These are phyloP conservation scores for Colletotrichum neosansevieriae DNA, from an alignment of 2,329 filamentous ascomycete species.

Conservation along the genomic window DNA sequence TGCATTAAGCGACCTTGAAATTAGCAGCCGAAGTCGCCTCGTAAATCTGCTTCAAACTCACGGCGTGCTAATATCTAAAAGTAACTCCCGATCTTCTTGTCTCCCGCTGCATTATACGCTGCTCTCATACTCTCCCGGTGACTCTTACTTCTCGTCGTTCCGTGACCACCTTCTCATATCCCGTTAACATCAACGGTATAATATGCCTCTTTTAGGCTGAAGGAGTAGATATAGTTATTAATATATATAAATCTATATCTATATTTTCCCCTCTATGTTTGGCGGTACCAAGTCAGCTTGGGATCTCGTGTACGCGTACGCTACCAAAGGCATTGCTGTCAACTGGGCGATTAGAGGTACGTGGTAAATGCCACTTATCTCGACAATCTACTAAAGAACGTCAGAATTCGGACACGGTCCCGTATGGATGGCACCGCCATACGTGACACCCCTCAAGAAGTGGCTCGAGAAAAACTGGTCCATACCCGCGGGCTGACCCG, in stretches of 20 bases:
- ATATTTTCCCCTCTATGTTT: too few species aligned
- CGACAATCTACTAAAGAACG: background rate
- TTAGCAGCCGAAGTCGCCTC: background rate
- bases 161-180: background rate
- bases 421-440: slow-evolving; percentile 68
- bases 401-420: slow-evolving; percentile 66
- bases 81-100: background rate
- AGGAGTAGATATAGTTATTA: too few species aligned
- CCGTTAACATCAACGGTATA: slow-evolving; percentile 9
- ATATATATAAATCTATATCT: too few species aligned
- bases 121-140: slow-evolving; percentile 1
- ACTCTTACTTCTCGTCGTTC: slow-evolving; percentile 1
- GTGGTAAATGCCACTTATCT: slow-evolving; percentile 45
- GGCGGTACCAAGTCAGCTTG: slow-evolving; percentile 75
- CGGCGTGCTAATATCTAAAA: background rate
- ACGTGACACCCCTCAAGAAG: slow-evolving; percentile 75
- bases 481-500: slow-evolving; percentile 76
- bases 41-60: background rate
- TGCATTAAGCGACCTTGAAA: too few species aligned
- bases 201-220: too few species aligned
- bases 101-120: background rate
- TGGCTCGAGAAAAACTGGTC: slow-evolving; percentile 76
- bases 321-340: slow-evolving; percentile 65
- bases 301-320: slow-evolving; percentile 74
- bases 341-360: slow-evolving; percentile 70